Conservation (phyloP, 768 basidiomycete genomes). For the Glaciozyma martinii region DNA sequence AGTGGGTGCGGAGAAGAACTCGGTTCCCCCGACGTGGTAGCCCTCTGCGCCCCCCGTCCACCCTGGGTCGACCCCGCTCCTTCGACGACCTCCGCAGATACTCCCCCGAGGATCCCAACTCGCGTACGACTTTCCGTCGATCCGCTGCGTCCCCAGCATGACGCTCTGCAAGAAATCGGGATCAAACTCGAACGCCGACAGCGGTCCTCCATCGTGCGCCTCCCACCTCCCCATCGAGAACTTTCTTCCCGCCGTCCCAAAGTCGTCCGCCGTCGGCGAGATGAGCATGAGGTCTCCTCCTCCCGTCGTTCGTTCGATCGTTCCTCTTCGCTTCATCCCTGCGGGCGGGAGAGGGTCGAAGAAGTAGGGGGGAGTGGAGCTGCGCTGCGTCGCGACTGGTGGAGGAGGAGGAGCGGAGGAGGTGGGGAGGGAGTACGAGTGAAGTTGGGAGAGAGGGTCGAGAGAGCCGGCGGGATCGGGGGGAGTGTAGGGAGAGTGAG, state of each 20-base stretch:
- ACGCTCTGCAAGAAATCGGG: not conserved
- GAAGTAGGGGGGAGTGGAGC: not conserved
- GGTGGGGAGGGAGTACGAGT: not conserved
- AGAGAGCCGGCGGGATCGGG: not conserved
- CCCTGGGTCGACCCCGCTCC: conserved; percentile 15
- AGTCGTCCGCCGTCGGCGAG: conserved; percentile 15
- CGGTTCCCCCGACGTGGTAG: conserved; percentile 19
- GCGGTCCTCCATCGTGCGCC: not conserved
- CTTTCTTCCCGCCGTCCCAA: conserved; percentile 11
- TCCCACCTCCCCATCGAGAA: conserved; percentile 27
- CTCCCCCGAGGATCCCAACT: not conserved
- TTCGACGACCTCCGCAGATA: not conserved
- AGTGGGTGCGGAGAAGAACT: conserved; percentile 7
- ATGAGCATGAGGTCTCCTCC: conserved; percentile 28
- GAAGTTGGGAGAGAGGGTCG: not conserved
- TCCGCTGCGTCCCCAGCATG: not conserved
- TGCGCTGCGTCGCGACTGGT: not conserved
- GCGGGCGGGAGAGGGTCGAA: conserved; percentile 8
- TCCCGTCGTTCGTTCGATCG: not conserved
- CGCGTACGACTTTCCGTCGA: not conserved
- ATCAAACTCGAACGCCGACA: not conserved
- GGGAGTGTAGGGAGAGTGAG: not conserved
- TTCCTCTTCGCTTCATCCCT: conserved; percentile 23
- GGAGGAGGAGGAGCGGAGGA: not conserved
- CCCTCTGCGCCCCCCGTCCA: conserved; percentile 10